Base-by-base conservation (phyloP, 148 eudicot genomes). In the Chenopodium album region DNA sequence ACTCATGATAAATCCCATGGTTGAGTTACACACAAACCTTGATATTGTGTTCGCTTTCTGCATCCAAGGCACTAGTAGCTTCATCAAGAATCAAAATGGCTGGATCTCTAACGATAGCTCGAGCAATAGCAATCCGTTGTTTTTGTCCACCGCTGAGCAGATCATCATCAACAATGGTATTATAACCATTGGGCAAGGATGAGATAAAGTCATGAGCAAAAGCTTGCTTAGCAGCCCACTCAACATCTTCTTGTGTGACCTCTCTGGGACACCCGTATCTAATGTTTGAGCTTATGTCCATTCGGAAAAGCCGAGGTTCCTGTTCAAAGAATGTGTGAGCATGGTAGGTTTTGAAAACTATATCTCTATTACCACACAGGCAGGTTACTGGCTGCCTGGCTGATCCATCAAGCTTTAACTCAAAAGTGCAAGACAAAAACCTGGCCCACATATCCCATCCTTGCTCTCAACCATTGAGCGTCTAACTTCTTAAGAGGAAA, bases 61-160 rank as follows among this genome's bases (percentile, higher is more conserved):
- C 99, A 85, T 97, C 99, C 78, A 94, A 87, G 80, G 99, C 99
- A 84, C 98, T 95, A 73, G 98, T 95, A 73, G 98, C 97, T 91
- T 95, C 98, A 89, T 95, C 98, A 79, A 97, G 93, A 79, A 97
- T 89, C 91, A 97, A 88, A 85, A 97, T 94, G 73, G 86, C 87
- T 62, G 99, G 98, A 84, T 97, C 97, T 85, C 99, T 89, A 60
- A 97, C 89, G 65, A 97, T 76, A 5, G 99, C 99, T 79, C 99
- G 93, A 82, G 99, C 97, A 86, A 97, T 97, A 77, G 99, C 98
- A 79, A 97, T 97, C 66, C 98, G 82, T 84, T 97, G 99, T 81
- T 97, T 97, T 82, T 97, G 99, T 68, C 99, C 99, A 63, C 99
- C 99, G 83, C 99, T 97, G 71, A 97, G 98, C 84, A 97, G 86